A percentile compares a stretch with the other conserved stretches of the same genome.
Conservation (phyloP, 1,284 basidiomycete species). For the Marasmius oreades region DNA sequence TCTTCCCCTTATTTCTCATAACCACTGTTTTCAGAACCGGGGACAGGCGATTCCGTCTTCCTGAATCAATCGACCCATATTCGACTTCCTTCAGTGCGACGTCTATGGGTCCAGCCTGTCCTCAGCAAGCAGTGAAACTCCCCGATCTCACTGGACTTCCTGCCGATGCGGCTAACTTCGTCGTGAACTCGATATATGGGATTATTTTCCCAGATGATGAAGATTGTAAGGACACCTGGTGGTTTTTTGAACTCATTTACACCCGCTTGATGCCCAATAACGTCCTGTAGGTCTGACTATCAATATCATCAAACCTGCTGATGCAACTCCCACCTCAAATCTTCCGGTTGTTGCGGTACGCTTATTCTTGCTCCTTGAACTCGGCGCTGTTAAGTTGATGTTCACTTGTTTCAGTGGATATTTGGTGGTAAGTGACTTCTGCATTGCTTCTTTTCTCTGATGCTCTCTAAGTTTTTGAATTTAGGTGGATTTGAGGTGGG, state of each 20-base stretch:
- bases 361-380: conserved; percentile 2
- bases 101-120: conserved; percentile 43
- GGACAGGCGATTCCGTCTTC: conserved; percentile 45
- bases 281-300: conserved; percentile 16
- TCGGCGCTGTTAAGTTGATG: not conserved
- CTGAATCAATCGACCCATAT: conserved; percentile 40
- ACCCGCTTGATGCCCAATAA: not conserved
- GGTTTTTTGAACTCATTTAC: not conserved
- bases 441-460: too few relatives aligned
- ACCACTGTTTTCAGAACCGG: conserved; percentile 5
- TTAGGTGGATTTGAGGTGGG: conserved; percentile 44
- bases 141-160: conserved; percentile 31
- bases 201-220: conserved; percentile 37
- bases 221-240: conserved; percentile 38
- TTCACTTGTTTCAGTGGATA: conserved; percentile 39
- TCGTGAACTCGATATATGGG: conserved; percentile 32
- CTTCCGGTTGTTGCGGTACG: conserved; percentile 55
- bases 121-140: conserved; percentile 39
- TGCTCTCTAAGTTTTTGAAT: conserved; percentile 2
- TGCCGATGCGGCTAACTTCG: conserved; percentile 30
- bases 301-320: conserved; percentile 29
- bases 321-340: conserved; percentile 33
- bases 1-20: conserved; percentile 12
- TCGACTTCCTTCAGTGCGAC: conserved; percentile 35
- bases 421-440: conserved; percentile 39